Evolutionary conservation across 2,329 filamentous ascomycete species (phyloP).

Genomic region (Ophiostoma triangulosporum): DNA sequence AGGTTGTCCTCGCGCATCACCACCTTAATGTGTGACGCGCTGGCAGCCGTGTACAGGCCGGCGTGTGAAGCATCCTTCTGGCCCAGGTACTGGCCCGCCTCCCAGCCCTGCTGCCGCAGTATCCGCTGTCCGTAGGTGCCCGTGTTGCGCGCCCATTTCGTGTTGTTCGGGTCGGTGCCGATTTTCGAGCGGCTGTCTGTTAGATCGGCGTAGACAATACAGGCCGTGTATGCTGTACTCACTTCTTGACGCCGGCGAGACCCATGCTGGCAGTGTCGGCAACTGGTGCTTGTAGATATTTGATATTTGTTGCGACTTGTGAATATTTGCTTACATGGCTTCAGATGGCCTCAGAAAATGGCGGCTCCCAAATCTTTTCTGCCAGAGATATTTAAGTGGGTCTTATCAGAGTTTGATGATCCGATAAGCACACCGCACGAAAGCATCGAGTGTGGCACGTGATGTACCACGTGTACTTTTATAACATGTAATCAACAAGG

Average conservation of each 20-base stretch:
- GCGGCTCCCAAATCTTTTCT: slow-evolving; percentile 6
- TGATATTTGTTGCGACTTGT: background rate
- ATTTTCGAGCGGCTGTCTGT: slow-evolving; percentile 41
- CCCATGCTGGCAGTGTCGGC: slow-evolving; percentile 38
- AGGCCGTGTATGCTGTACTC: slow-evolving; percentile 15
- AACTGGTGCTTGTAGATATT: background rate
- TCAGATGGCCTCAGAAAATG: background rate
- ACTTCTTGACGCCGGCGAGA: slow-evolving; percentile 56
- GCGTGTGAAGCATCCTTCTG: slow-evolving; percentile 63
- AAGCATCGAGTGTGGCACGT: background rate
- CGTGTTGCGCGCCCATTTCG: slow-evolving; percentile 74
- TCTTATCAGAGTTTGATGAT: background rate
- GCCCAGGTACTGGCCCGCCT: slow-evolving; percentile 71
- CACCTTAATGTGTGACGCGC: slow-evolving; percentile 73
- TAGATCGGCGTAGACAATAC: background rate
- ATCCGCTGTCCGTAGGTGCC: slow-evolving; percentile 81
- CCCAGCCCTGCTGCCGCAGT: slow-evolving; percentile 79
- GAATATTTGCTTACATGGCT: no score
- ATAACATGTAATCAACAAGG: no score
- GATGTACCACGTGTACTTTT: background rate
- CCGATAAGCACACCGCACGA: slow-evolving; percentile 6
- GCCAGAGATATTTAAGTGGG: slow-evolving; percentile 8
- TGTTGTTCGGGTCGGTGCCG: slow-evolving; percentile 89
- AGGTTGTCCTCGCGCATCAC: slow-evolving; percentile 81
- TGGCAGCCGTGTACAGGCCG: slow-evolving; percentile 64